These are phyloP conservation scores for Lachnellula occidentalis DNA, from an alignment of 2,329 filamentous ascomycete species.

Conservation along the genomic window DNA sequence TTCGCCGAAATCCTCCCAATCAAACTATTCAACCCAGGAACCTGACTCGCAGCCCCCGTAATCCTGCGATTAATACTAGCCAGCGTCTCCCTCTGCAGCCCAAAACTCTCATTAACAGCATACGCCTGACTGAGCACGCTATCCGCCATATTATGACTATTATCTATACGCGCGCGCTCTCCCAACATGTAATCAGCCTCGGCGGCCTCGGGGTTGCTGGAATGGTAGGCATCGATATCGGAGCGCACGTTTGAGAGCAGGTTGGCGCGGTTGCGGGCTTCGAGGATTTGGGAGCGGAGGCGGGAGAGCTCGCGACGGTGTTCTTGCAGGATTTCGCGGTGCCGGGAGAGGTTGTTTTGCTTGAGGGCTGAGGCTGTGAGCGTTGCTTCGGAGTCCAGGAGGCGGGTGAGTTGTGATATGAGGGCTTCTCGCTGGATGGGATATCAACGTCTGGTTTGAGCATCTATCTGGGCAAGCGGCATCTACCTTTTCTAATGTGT, in stretches of 20 bases:
- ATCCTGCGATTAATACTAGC: slow-evolving; percentile 87
- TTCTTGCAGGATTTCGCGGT: slow-evolving; percentile 82
- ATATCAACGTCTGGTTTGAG: slow-evolving; percentile 9
- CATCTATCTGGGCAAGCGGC: neutral
- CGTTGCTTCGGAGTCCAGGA: slow-evolving; percentile 87
- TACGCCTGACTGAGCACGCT: slow-evolving; percentile 92
- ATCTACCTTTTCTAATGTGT: slow-evolving; percentile 72
- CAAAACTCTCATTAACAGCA: slow-evolving; percentile 89
- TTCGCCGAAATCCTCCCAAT: slow-evolving; percentile 91
- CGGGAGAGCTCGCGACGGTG: slow-evolving; percentile 79
- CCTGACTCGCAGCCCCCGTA: slow-evolving; percentile 79
- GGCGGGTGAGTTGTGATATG: slow-evolving; percentile 74
- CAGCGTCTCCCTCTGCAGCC: slow-evolving; percentile 79
- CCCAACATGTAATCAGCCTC: slow-evolving; percentile 98
- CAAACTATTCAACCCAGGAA: slow-evolving; percentile 87
- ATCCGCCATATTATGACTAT: slow-evolving; percentile 84
- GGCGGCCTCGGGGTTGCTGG: slow-evolving; percentile 71
- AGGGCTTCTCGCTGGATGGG: slow-evolving; percentile 68
- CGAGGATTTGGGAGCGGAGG: slow-evolving; percentile 65
- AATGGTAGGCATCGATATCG: slow-evolving; percentile 86
- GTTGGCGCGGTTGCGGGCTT: slow-evolving; percentile 81
- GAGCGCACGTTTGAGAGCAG: slow-evolving; percentile 84
- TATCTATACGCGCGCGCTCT: slow-evolving; percentile 79
- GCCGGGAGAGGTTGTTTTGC: slow-evolving; percentile 88
- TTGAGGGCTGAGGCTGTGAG: slow-evolving; percentile 90